phyloP scores from a whole-genome alignment of 805 yeast species.

The Tetrapisispora phaffii region DNA sequence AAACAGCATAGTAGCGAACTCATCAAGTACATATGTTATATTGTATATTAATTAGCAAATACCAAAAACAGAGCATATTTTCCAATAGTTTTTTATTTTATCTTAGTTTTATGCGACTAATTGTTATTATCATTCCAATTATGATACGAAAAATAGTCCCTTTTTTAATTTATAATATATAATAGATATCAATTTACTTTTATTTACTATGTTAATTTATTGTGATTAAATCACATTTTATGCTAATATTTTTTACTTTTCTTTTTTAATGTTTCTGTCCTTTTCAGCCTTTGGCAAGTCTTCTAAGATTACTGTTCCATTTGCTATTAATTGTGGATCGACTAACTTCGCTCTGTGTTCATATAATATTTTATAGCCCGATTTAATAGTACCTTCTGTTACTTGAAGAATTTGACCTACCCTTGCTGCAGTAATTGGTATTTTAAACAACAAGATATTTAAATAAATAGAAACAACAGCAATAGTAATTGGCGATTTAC shows the following conservation, averaged over 20 bases:
- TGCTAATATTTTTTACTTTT: conserved; percentile 1
- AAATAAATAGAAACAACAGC: conserved; percentile 96
- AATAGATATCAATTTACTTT: no score
- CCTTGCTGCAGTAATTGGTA: conserved; percentile 61
- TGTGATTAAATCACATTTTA: neutral
- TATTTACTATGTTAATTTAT: neutral
- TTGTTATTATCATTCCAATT: no score
- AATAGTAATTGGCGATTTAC: conserved; percentile 92
- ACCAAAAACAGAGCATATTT: neutral
- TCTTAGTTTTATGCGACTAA: neutral
- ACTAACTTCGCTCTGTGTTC: conserved; percentile 63
- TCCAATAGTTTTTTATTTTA: no score
- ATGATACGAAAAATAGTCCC: neutral
- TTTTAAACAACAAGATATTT: conserved; percentile 82
- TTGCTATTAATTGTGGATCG: conserved; percentile 26
- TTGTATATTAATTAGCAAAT: neutral
- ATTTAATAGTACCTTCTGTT: conserved; percentile 93
- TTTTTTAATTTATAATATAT: neutral
- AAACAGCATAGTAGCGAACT: neutral
- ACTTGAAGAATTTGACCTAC: conserved; percentile 92
- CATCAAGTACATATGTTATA: neutral
- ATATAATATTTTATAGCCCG: conserved; percentile 73
- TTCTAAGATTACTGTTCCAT: conserved; percentile 24
- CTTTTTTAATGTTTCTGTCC: conserved; percentile 18
- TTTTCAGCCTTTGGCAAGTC: conserved; percentile 27